Percentiles rank a stretch among this genome's conserved stretches.
These are phyloP conservation scores for Sporisorium iseilematis-ciliati DNA, from an alignment of 1,284 basidiomycete genomes.

Conservation along the genomic window DNA sequence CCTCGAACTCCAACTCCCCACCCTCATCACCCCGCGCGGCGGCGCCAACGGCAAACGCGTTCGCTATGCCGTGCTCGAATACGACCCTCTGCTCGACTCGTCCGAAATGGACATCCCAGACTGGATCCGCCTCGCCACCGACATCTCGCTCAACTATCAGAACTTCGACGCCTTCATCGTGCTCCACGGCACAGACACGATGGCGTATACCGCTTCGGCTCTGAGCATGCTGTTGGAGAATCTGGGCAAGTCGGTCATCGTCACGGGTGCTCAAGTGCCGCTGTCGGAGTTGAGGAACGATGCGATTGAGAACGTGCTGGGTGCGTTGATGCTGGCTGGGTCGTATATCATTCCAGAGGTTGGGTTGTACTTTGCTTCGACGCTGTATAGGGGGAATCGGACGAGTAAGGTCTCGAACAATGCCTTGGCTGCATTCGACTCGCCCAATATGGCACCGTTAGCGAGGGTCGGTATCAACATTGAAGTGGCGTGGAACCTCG, in stretches of 20 bases:
- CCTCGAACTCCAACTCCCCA: constrained; percentile 59
- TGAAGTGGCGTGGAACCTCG: constrained; percentile 62
- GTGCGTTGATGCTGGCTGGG: constrained; percentile 86
- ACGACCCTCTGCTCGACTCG: constrained; percentile 79
- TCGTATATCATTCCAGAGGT: constrained; percentile 86
- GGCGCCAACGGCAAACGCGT: constrained; percentile 51
- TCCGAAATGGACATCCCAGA: constrained; percentile 81
- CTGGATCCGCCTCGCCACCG: constrained; percentile 88
- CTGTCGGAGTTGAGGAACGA: constrained; percentile 88
- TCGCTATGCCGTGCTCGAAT: constrained; percentile 62
- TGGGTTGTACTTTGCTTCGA: constrained; percentile 88
- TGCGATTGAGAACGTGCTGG: constrained; percentile 75
- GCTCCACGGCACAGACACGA: constrained; percentile 80
- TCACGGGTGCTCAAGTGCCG: constrained; percentile 93
- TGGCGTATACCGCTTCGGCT: constrained; percentile 70
- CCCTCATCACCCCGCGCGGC: constrained; percentile 58
- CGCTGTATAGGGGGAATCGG: constrained; percentile 85
- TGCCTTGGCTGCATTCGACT: constrained; percentile 86
- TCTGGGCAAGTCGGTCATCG: constrained; percentile 85
- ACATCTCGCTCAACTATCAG: constrained; percentile 88
- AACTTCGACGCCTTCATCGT: constrained; percentile 89
- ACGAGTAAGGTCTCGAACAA: constrained; percentile 83
- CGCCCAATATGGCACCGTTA: constrained; percentile 85
- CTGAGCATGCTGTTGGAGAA: constrained; percentile 87
- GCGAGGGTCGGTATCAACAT: constrained; percentile 90